Evolutionary conservation across 768 basidiomycete genomes (phyloP), one percentile per base, ranked within the genome.

Genomic region (Tulasnella sp.): DNA sequence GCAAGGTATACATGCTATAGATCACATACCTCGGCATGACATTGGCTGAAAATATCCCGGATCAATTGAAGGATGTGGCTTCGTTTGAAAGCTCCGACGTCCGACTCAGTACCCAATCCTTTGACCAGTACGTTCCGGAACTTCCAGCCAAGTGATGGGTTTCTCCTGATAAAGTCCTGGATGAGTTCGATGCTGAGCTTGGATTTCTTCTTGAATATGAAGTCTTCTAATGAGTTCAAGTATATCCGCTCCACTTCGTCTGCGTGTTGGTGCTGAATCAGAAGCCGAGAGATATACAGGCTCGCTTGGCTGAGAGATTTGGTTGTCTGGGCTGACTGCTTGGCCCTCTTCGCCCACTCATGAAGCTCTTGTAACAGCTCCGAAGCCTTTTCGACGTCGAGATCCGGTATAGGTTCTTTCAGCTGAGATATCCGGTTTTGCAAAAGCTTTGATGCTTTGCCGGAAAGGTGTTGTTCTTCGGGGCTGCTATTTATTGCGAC

Each of bases 401-500:
- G 65, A 25, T 68, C 66, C 2, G 59, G 62, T 2, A 82, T 80
- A 8, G 75, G 50, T 9, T 83, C 86, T 60, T 83, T 89, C 37
- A 76, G 67, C 62, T 88, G 88, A 50, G 72, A 75, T 52, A 92
- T 70, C 33, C 87, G 76, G 22, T 73, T 73, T 34, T 77, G 76
- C 37, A 96, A 70, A 55, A 96, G 76, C 22, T 84, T 81, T 53
- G 75, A 74, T 1, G 89, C 81, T 66, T 96, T 96, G 63, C 87
- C 83, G 9, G 82, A 74, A n/a, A 98, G 70, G 59, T 95, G 91
- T 39, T 73, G 76, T 64, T 96, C 91, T 64, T 91, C 85, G 24
- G 74, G 63, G 40, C 79, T 70, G 28, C 78, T 75, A 47, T 72
- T 71, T 39, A 76, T 71, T 43, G 82, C 72, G 40, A 96, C 73